A percentile compares a stretch with the other conserved stretches of the same genome.
These are phyloP conservation scores for Excoecaria agallocha DNA, from an alignment of 345 rosid genomes.

Conservation along the genomic window DNA sequence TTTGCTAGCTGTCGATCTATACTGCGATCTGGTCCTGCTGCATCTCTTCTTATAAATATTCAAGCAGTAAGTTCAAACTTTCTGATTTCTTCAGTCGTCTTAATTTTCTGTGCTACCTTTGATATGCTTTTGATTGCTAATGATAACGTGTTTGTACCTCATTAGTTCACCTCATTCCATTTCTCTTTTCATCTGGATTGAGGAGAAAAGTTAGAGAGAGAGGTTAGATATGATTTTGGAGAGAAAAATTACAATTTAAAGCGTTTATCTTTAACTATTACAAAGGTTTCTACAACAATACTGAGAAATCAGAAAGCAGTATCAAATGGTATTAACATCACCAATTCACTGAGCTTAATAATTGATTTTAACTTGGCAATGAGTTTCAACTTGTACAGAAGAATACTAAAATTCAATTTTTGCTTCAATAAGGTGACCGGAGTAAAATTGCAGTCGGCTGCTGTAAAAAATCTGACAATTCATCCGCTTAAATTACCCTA, in stretches of 20 bases:
- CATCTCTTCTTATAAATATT: conserved; percentile 68
- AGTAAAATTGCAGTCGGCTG: not conserved
- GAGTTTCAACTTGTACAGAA: not conserved
- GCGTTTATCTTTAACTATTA: not conserved
- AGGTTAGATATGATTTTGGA: not conserved
- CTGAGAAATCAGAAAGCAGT: not conserved
- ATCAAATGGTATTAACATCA: not conserved
- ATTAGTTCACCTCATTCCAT: too few species aligned
- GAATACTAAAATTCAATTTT: not conserved
- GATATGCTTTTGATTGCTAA: conserved; percentile 1
- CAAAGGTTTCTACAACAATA: not conserved
- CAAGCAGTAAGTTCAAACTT: conserved; percentile 55
- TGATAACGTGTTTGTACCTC: not conserved
- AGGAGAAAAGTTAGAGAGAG: not conserved
- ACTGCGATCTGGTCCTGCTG: conserved; percentile 78
- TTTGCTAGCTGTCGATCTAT: conserved; percentile 51
- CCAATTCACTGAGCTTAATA: not conserved
- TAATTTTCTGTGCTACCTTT: not conserved
- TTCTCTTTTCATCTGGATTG: not conserved
- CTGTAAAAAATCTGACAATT: not conserved
- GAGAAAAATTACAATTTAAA: not conserved
- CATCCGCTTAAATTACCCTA: not conserved
- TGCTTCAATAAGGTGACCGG: not conserved
- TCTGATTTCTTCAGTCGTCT: not conserved
- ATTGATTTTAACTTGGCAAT: not conserved